Percentiles rank a stretch among this genome's conserved stretches.
These are phyloP conservation scores for Dendrobium huoshanense DNA, from an alignment of 106 monocot species.

Conservation along the genomic window DNA sequence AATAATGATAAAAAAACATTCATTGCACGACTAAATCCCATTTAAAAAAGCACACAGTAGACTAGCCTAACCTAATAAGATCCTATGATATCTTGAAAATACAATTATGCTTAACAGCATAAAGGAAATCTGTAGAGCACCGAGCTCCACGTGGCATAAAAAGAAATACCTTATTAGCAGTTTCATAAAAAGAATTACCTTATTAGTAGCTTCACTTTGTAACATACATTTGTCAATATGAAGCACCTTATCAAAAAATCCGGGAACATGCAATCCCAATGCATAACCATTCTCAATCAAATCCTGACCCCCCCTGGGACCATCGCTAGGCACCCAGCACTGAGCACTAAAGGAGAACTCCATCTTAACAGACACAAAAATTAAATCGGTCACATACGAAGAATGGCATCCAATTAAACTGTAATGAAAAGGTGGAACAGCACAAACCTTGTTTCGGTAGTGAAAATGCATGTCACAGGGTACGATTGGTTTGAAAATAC, in stretches of 20 bases:
- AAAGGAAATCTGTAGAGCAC: neutral
- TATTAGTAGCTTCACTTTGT: slow-evolving; percentile 78
- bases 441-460: slow-evolving; percentile 82
- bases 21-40: neutral
- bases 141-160: neutral
- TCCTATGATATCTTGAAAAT: neutral
- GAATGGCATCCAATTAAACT: neutral
- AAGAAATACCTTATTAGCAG: neutral
- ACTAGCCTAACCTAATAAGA: neutral
- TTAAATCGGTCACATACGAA: neutral
- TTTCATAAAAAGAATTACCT: slow-evolving; percentile 33
- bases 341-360: slow-evolving; percentile 88
- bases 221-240: slow-evolving; percentile 82
- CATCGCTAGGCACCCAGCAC: slow-evolving; percentile 54
- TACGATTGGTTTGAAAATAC: slow-evolving; percentile 55
- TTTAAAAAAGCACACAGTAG: neutral
- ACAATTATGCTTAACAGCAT: neutral
- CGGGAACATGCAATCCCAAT: slow-evolving; percentile 90
- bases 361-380: slow-evolving; percentile 46
- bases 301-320: slow-evolving; percentile 11
- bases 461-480: slow-evolving; percentile 69
- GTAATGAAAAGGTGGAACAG: neutral
- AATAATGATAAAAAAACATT: neutral
- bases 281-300: slow-evolving; percentile 28
- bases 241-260: slow-evolving; percentile 92